Base-by-base conservation (phyloP, 345 rosid genomes). In the Linum trigynum region DNA sequence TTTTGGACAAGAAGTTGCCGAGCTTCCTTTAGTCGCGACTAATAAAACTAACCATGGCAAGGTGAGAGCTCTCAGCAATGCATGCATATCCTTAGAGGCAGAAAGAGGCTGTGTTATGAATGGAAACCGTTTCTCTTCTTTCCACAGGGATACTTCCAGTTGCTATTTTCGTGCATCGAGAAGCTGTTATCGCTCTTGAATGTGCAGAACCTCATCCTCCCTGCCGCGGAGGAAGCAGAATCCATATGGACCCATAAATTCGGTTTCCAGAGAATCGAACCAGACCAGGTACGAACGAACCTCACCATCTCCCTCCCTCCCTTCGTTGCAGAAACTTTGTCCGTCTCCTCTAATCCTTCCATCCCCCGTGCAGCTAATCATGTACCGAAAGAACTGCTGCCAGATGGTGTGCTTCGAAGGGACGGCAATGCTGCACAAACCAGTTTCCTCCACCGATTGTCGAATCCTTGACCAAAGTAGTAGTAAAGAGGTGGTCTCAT, bases 1-100 rank as follows among this genome's bases (percentile, higher is more conserved):
- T 64, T 88, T 92, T 8, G 97, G 97, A 70, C 71, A 72, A 67
- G 97, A 94, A 60, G 70, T 88, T 72, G 99, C 99, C 5, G 99
- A 94, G 69, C 85, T 94, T 68, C 99, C 99, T 70, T 66, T 90
- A 57, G 99, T 84, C 65, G 97, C 99, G 55, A 94, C 97, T 23
- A 81, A 80, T 67, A 74, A 69, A 57, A 89, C 82, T 16, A 74
- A 62, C 55, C 86, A 86, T 77, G 96, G 96, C 65, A 78, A 83
- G 89, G 99, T 91, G 68, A 74, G 53, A 0, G 11, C 9, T 74
- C 41, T 1, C 17, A 12, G 58, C 42, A 23, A 1, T 23, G 32
- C 32, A 23, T 23, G 32, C 32, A 23, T 23, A 0, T 23, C 32
- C 32, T 23, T 23, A 23, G 32, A 23, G 32, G 32, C 32, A 23